These are phyloP conservation scores for Trichoderma semiorbis DNA, from an alignment of 2,329 filamentous ascomycete species.

Conservation along the genomic window DNA sequence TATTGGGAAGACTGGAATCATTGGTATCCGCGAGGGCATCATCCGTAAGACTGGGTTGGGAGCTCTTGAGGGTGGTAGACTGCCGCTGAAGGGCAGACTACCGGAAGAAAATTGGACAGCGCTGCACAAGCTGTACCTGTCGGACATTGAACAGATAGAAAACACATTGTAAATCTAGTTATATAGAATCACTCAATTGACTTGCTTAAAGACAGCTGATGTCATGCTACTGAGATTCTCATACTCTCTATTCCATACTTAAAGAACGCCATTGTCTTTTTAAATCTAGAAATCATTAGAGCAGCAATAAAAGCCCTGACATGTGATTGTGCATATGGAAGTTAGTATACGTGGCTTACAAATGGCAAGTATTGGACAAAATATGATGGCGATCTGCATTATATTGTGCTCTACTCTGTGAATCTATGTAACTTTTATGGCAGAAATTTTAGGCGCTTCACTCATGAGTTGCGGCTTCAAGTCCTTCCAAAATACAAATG, in stretches of 20 bases:
- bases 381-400: background rate
- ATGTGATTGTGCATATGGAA: background rate
- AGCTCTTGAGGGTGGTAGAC: conserved; percentile 54
- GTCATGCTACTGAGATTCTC: background rate
- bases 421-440: background rate
- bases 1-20: conserved; percentile 56
- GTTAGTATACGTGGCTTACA: background rate
- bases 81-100: conserved; percentile 57
- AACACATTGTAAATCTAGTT: background rate
- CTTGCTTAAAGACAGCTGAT: background rate
- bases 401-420: background rate
- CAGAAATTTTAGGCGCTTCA: background rate
- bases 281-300: background rate
- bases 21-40: conserved; percentile 64
- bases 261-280: background rate
- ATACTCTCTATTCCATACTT: background rate
- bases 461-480: background rate
- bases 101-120: conserved; percentile 45
- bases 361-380: background rate
- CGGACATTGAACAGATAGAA: conserved; percentile 15
- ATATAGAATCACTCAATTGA: background rate
- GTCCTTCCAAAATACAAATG: background rate
- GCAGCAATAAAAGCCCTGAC: background rate
- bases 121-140: background rate
- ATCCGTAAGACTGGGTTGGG: conserved; percentile 57